Conservation (phyloP, 441 rosid species). For the Lepidium campestre region DNA sequence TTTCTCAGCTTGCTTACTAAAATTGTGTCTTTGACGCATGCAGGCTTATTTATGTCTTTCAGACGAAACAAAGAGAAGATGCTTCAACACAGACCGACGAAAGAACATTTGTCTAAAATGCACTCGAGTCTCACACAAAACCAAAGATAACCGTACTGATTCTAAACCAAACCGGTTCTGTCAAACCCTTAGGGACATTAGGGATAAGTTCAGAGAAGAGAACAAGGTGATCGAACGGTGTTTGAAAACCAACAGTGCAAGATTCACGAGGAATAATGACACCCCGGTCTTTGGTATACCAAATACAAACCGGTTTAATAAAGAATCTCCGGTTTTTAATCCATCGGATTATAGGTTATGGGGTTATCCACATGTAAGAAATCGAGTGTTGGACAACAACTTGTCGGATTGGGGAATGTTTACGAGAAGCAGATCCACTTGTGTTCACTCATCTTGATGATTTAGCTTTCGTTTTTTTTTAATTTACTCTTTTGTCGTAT, state of each 20-base stretch:
- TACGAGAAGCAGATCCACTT: constrained; percentile 48
- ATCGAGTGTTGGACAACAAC: constrained; percentile 38
- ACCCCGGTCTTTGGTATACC: constrained; percentile 15
- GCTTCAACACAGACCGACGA: constrained; percentile 53
- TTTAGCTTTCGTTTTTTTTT: not conserved
- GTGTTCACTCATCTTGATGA: constrained; percentile 40
- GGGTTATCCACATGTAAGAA: constrained; percentile 82
- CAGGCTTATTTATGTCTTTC: constrained; percentile 78
- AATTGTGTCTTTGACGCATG: not conserved
- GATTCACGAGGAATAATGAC: constrained; percentile 13
- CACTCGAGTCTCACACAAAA: constrained; percentile 31
- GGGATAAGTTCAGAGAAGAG: constrained; percentile 71
- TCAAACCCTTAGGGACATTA: constrained; percentile 39
- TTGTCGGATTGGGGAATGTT: constrained; percentile 32
- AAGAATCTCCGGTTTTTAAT: constrained; percentile 67
- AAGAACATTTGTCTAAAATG: constrained; percentile 53
- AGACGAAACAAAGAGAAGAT: constrained; percentile 43
- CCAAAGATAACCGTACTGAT: constrained; percentile 18
- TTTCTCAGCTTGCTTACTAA: not conserved
- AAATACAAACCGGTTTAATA: not conserved
- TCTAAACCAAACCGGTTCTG: constrained; percentile 22
- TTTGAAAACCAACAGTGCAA: constrained; percentile 42
- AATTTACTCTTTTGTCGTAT: not conserved
- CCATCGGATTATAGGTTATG: constrained; percentile 49
- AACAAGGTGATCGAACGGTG: constrained; percentile 71